phyloP scores from a whole-genome alignment of 768 basidiomycete genomes.

The Favolaschia claudopus region DNA sequence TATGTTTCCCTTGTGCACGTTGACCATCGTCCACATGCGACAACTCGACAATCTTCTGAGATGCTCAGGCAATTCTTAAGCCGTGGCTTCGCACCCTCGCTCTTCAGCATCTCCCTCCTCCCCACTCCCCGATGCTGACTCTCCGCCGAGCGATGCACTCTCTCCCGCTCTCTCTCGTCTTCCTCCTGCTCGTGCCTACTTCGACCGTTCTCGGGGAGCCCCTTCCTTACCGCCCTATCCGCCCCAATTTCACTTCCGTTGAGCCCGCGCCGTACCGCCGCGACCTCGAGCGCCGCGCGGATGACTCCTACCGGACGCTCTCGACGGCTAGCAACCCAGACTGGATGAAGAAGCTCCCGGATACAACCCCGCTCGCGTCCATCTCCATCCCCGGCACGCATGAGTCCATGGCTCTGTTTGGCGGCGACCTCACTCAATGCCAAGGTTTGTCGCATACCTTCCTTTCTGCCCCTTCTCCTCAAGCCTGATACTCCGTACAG shows the following conservation, averaged over 20 bases:
- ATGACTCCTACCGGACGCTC: conserved; percentile 21
- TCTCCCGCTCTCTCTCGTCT: no score
- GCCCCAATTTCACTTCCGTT: no score
- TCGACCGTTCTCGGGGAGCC: conserved; percentile 2
- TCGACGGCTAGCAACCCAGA: conserved; percentile 23
- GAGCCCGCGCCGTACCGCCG: not conserved
- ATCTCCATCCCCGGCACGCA: conserved; percentile 25
- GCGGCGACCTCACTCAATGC: conserved; percentile 23
- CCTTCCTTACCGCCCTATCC: no score
- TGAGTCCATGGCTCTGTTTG: conserved; percentile 19
- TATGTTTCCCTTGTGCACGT: no score
- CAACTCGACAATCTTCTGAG: no score
- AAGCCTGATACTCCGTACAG: not conserved
- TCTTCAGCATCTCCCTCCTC: no score
- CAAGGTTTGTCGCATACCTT: conserved; percentile 9
- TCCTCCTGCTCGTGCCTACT: conserved; percentile 7
- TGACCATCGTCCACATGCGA: no score
- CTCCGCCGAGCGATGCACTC: no score
- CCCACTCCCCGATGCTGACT: conserved; percentile 5
- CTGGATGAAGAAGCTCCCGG: conserved; percentile 18
- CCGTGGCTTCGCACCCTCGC: no score
- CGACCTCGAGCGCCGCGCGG: not conserved
- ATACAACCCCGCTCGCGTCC: conserved; percentile 12
- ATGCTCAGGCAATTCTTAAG: no score
- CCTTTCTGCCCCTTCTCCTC: no score